Percentiles rank a stretch among this genome's conserved stretches.
These are phyloP conservation scores for Ascoidea tarda DNA, from an alignment of 805 yeast species.

Conservation along the genomic window DNA sequence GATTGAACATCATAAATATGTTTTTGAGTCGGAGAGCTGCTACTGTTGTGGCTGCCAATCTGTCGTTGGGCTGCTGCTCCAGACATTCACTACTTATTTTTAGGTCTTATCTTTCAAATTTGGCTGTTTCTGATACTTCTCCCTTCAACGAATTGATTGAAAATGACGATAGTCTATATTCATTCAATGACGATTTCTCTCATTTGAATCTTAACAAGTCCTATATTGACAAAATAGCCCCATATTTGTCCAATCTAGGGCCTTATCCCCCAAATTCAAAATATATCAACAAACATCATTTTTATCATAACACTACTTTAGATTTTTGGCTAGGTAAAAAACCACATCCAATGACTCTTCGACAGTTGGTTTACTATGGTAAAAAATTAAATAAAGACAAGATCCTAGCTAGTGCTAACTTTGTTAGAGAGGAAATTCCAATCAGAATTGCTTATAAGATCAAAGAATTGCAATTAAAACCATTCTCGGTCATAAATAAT, in stretches of 20 bases:
- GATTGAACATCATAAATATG: no score
- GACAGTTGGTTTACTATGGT: constrained; percentile 85
- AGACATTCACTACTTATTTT: no score
- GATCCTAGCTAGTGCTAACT: constrained; percentile 72
- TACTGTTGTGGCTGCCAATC: no score
- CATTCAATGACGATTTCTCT: no score
- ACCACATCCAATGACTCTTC: constrained; percentile 86
- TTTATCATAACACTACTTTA: constrained; percentile 67
- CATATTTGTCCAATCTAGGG: constrained; percentile 12
- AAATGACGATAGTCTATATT: no score
- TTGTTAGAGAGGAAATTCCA: constrained; percentile 76
- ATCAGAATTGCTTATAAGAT: constrained; percentile 72
- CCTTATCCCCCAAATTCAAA: constrained; percentile 28
- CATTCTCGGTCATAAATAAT: constrained; percentile 74
- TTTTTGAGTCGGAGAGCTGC: no score
- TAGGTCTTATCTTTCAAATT: no score
- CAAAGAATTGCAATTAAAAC: constrained; percentile 65
- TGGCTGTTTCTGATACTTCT: no score
- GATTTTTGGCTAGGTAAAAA: constrained; percentile 43
- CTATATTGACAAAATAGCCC: constrained; percentile 7
- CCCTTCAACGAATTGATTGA: no score
- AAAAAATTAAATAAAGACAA: constrained; percentile 63
- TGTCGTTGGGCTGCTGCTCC: no score
- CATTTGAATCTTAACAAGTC: no score
- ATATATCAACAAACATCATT: constrained; percentile 56